A percentile compares a stretch with the other conserved stretches of the same genome.
Evolutionary conservation across 345 rosid species (phyloP).

Genomic region (Lumnitzera racemosa): DNA sequence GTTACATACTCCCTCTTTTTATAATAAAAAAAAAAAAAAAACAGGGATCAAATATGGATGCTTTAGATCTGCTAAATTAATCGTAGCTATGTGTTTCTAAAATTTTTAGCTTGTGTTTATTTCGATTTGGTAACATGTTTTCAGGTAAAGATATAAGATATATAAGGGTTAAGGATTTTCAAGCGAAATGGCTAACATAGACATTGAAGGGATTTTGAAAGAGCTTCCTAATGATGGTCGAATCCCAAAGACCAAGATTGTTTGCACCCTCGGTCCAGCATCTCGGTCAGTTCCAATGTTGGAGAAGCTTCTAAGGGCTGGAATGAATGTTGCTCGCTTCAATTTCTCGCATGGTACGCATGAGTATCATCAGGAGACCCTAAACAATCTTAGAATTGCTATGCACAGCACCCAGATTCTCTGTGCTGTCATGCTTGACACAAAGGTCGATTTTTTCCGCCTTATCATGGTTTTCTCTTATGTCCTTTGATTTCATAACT

Average conservation of each 20-base stretch:
- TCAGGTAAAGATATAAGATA: neutral
- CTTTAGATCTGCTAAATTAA: too few relatives aligned
- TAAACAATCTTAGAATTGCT: slow-evolving; percentile 64
- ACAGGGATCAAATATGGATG: too few relatives aligned
- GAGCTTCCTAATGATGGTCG: slow-evolving; percentile 53
- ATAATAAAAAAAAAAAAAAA: too few relatives aligned
- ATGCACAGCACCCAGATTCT: slow-evolving; percentile 64
- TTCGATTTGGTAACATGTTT: neutral
- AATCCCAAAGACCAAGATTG: slow-evolving; percentile 79
- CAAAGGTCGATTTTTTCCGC: slow-evolving; percentile 34
- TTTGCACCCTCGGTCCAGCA: slow-evolving; percentile 93
- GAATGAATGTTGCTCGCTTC: slow-evolving; percentile 98
- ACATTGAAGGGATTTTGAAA: slow-evolving; percentile 70
- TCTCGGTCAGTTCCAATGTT: slow-evolving; percentile 76
- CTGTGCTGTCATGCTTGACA: slow-evolving; percentile 75
- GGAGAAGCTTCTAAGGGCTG: slow-evolving; percentile 85
- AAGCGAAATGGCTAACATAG: slow-evolving; percentile 68
- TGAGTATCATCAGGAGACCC: slow-evolving; percentile 81
- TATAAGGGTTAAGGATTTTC: neutral
- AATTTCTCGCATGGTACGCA: slow-evolving; percentile 98
- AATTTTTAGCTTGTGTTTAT: neutral
- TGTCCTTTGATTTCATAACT: neutral
- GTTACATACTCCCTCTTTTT: too few relatives aligned
- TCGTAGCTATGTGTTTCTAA: too few relatives aligned
- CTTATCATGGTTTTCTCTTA: neutral